Conservation (phyloP, 495 filamentous ascomycete genomes). For the Penicillium paxilli region DNA sequence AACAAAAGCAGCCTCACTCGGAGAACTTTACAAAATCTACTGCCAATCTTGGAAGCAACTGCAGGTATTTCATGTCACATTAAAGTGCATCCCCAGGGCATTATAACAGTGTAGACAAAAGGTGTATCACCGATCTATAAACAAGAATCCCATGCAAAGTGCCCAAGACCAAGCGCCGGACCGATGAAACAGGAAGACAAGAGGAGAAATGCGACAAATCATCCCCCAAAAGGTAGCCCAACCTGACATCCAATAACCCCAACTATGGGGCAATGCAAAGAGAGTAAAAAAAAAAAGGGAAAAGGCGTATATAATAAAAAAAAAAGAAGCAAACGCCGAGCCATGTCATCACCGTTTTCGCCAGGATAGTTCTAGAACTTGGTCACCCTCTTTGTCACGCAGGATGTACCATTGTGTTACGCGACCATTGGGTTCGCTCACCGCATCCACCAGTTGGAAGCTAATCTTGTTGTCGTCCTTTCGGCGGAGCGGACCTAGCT, state of each 20-base stretch:
- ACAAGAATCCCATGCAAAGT: conserved; percentile 24
- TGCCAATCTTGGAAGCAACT: neutral
- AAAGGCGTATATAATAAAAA: conserved; percentile 1
- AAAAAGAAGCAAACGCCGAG: neutral
- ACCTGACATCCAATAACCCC: conserved; percentile 1
- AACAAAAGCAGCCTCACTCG: too few species aligned
- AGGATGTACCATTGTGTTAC: conserved; percentile 45
- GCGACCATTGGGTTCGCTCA: conserved; percentile 26
- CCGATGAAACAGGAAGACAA: conserved; percentile 9
- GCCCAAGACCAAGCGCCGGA: conserved; percentile 23
- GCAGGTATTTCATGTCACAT: conserved; percentile 21
- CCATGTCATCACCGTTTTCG: conserved; percentile 25
- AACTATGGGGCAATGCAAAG: conserved; percentile 6
- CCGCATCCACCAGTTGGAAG: conserved; percentile 33
- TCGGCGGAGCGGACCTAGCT: conserved; percentile 41
- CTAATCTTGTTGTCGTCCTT: conserved; percentile 41
- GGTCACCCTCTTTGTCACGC: conserved; percentile 37
- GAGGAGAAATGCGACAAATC: neutral
- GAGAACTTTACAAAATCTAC: neutral
- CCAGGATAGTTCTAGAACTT: conserved; percentile 45
- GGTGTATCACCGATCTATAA: conserved; percentile 30
- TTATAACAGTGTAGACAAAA: conserved; percentile 20
- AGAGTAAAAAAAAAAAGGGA: neutral
- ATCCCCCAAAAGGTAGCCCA: neutral
- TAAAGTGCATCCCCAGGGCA: conserved; percentile 16